Percentiles rank a stretch among this genome's conserved stretches.
Evolutionary conservation across 2,329 filamentous ascomycete genomes (phyloP).

Genomic region (Knoxdaviesia capensis): DNA sequence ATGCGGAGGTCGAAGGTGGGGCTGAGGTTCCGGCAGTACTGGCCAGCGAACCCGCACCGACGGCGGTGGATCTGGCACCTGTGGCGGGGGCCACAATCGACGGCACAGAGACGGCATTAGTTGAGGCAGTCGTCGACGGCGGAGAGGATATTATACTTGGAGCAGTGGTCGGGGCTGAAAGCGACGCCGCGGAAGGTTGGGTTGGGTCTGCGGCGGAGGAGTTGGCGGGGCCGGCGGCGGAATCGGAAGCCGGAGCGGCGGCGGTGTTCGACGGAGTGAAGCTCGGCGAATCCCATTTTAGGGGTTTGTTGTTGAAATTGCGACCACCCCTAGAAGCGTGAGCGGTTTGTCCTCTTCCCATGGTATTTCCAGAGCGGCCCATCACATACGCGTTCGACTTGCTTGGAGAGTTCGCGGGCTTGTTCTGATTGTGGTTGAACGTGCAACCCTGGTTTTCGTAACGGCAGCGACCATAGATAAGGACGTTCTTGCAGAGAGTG

Average conservation of each 20-base stretch:
- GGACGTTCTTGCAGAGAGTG: conserved; percentile 77
- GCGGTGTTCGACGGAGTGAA: conserved; percentile 52
- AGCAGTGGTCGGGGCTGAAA: conserved; percentile 3
- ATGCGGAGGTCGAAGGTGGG: conserved; percentile 7
- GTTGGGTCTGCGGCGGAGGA: no score
- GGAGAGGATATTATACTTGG: neutral
- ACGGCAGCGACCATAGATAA: conserved; percentile 83
- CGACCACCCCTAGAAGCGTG: conserved; percentile 25
- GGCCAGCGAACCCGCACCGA: no score
- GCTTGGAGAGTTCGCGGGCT: conserved; percentile 14
- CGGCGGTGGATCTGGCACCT: no score
- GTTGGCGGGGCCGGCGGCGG: no score
- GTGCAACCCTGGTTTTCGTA: conserved; percentile 83
- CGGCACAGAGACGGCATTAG: neutral
- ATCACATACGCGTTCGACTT: no score
- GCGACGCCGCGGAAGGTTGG: conserved; percentile 3
- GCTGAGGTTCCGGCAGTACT: no score
- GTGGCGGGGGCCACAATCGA: no score
- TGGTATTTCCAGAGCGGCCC: no score
- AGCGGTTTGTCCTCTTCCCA: conserved; percentile 13
- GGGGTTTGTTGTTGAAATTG: conserved; percentile 1
- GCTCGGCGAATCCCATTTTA: conserved; percentile 91
- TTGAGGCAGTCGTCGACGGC: conserved; percentile 2
- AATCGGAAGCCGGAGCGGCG: conserved; percentile 1
- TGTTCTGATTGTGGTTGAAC: conserved; percentile 70